Conservation (phyloP, 768 basidiomycete genomes). For the Xerocomellus chrysenteron region DNA sequence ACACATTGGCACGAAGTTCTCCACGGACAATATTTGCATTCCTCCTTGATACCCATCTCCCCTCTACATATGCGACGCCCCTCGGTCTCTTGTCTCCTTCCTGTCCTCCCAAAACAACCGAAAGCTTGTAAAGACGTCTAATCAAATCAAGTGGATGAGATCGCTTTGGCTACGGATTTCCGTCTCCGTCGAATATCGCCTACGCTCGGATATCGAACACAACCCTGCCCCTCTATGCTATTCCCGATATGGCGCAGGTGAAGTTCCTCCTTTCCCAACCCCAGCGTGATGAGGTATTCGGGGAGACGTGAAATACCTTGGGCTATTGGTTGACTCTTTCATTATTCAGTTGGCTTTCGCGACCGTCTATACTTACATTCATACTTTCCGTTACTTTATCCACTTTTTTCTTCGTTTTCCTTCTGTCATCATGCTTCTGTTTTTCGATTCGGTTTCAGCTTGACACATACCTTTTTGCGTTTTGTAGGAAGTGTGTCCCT, state of each 20-base stretch:
- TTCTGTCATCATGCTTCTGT: constrained; percentile 32
- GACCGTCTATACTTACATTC: constrained; percentile 27
- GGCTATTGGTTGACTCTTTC: constrained; percentile 64
- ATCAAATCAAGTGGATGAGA: constrained; percentile 42
- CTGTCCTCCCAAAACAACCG: constrained; percentile 31
- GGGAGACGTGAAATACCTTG: constrained; percentile 36
- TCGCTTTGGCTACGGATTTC: constrained; percentile 45
- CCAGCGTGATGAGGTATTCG: constrained; percentile 6
- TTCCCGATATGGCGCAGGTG: constrained; percentile 11
- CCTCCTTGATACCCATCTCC: constrained; percentile 28
- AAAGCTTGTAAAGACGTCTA: constrained; percentile 33
- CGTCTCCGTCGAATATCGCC: constrained; percentile 10
- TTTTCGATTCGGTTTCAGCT: constrained; percentile 32
- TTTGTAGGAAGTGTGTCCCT: constrained; percentile 22
- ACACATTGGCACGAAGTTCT: constrained; percentile 10
- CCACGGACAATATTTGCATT: constrained; percentile 32
- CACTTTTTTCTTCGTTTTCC: constrained; percentile 26
- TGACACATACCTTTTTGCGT: constrained; percentile 26
- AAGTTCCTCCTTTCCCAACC: background rate
- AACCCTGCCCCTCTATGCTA: constrained; percentile 5
- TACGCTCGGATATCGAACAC: constrained; percentile 6
- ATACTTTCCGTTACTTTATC: constrained; percentile 28
- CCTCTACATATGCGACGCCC: constrained; percentile 29
- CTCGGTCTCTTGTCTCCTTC: constrained; percentile 19
- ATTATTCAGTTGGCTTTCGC: constrained; percentile 47